These are phyloP conservation scores for Cercophora newfieldiana DNA, from an alignment of 495 filamentous ascomycete species.

Conservation along the genomic window DNA sequence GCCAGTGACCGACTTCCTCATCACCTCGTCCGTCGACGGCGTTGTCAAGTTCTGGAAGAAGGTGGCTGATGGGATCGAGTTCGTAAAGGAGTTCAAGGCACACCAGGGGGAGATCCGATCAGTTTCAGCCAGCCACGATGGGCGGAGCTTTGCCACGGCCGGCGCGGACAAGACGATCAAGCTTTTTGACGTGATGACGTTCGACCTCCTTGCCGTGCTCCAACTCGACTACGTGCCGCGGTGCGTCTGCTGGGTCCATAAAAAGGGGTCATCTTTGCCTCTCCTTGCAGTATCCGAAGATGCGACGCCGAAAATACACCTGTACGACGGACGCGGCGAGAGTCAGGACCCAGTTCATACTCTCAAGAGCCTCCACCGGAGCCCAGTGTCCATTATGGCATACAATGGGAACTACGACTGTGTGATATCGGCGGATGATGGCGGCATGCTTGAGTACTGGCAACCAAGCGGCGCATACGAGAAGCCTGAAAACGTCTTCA, in stretches of 20 bases:
- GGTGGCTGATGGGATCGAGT: slow-evolving; percentile 83
- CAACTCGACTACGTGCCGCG: slow-evolving; percentile 71
- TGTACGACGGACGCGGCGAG: slow-evolving; percentile 91
- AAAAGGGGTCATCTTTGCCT: slow-evolving; percentile 81
- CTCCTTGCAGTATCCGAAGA: slow-evolving; percentile 88
- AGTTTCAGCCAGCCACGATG: slow-evolving; percentile 82
- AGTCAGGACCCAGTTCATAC: slow-evolving; percentile 70
- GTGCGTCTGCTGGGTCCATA: slow-evolving; percentile 91
- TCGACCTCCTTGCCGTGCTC: slow-evolving; percentile 83
- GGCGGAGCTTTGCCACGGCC: slow-evolving; percentile 88
- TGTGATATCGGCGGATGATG: slow-evolving; percentile 83
- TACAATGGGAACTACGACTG: slow-evolving; percentile 91
- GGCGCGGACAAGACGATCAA: slow-evolving; percentile 87
- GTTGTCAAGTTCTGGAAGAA: slow-evolving; percentile 99
- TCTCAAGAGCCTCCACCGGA: slow-evolving; percentile 72
- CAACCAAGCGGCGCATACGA: slow-evolving; percentile 74
- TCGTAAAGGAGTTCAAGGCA: slow-evolving; percentile 95
- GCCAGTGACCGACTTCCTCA: slow-evolving; percentile 87
- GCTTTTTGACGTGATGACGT: slow-evolving; percentile 94
- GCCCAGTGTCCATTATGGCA: slow-evolving; percentile 75
- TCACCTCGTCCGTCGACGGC: slow-evolving; percentile 89
- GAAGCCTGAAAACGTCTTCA: slow-evolving; percentile 89
- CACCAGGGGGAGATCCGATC: slow-evolving; percentile 82
- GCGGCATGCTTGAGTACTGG: slow-evolving; percentile 98
- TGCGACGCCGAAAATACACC: slow-evolving; percentile 64